Evolutionary conservation across 805 yeast species (phyloP).

Genomic region (Candida chauliodis): DNA sequence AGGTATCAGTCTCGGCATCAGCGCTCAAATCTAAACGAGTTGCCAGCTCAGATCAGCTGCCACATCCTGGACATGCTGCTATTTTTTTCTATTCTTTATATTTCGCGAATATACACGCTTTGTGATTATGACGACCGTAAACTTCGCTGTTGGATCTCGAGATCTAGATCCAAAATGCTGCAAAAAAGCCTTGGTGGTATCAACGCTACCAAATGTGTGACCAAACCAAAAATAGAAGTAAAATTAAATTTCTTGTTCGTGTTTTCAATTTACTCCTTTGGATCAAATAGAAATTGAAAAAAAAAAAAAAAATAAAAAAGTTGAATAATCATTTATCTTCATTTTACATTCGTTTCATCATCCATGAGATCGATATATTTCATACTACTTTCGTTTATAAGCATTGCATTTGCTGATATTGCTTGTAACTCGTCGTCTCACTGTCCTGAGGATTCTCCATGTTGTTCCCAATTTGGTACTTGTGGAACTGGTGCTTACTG

Average conservation of each 20-base stretch:
- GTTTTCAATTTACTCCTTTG: slow-evolving; percentile 4
- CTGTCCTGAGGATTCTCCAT: slow-evolving; percentile 81
- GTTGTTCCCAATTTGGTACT: slow-evolving; percentile 77
- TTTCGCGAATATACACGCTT: no score
- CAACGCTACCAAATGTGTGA: not conserved
- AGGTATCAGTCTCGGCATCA: not conserved
- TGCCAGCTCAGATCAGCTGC: no score
- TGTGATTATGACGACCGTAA: no score
- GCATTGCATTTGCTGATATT: slow-evolving; percentile 8
- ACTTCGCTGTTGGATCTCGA: no score
- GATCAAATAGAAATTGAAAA: not conserved
- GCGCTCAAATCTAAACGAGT: not conserved
- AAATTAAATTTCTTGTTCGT: not conserved
- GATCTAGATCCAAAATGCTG: no score
- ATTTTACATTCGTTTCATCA: not conserved
- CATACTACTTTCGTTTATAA: slow-evolving; percentile 2
- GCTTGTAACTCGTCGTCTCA: slow-evolving; percentile 49
- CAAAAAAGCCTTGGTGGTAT: slow-evolving; percentile 1
- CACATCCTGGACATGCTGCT: no score
- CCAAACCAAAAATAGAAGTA: slow-evolving; percentile 1
- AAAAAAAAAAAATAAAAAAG: not conserved
- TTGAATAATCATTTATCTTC: not conserved
- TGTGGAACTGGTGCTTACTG: slow-evolving; percentile 80
- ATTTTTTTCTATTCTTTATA: no score
- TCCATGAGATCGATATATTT: slow-evolving; percentile 1